Conservation (phyloP, 345 rosid species). For the Iberis pinnata region DNA sequence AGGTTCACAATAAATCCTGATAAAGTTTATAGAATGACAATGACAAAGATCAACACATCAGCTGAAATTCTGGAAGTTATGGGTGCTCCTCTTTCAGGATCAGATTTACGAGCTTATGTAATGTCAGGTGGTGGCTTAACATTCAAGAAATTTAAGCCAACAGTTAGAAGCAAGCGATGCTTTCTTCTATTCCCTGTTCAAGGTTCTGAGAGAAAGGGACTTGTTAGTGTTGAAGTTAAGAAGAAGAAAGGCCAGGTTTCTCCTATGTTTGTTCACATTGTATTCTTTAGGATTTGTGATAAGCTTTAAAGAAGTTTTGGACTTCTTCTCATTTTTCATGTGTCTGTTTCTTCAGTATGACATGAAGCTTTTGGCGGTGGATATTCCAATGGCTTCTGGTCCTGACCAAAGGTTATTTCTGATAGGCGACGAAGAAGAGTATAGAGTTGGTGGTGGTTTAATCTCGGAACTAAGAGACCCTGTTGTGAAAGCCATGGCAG, state of each 20-base stretch:
- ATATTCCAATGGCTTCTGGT: constrained; percentile 81
- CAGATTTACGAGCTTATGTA: constrained; percentile 82
- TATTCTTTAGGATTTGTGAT: constrained; percentile 4
- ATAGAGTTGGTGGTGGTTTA: constrained; percentile 77
- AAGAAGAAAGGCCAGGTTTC: constrained; percentile 93
- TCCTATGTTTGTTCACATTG: constrained; percentile 4
- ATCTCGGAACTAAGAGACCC: constrained; percentile 86
- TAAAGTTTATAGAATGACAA: constrained; percentile 80
- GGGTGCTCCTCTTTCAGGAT: constrained; percentile 95
- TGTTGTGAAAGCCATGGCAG: constrained; percentile 85
- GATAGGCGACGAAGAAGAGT: constrained; percentile 80
- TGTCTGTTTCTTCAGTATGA: constrained; percentile 58
- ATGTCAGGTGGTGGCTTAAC: constrained; percentile 91
- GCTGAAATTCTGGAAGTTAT: constrained; percentile 95
- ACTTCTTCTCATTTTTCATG: constrained; percentile 2
- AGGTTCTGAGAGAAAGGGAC: constrained; percentile 84
- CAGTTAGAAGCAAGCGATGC: constrained; percentile 64
- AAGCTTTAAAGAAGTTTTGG: background rate
- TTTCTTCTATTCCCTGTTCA: constrained; percentile 71
- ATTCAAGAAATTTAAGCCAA: constrained; percentile 60
- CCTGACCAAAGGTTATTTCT: constrained; percentile 74
- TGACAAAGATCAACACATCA: constrained; percentile 76
- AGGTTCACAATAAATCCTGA: constrained; percentile 87
- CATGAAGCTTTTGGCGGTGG: constrained; percentile 72
- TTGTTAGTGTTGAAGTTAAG: constrained; percentile 85